phyloP scores from a whole-genome alignment of 345 rosid species.

The Eucalyptus regnans region DNA sequence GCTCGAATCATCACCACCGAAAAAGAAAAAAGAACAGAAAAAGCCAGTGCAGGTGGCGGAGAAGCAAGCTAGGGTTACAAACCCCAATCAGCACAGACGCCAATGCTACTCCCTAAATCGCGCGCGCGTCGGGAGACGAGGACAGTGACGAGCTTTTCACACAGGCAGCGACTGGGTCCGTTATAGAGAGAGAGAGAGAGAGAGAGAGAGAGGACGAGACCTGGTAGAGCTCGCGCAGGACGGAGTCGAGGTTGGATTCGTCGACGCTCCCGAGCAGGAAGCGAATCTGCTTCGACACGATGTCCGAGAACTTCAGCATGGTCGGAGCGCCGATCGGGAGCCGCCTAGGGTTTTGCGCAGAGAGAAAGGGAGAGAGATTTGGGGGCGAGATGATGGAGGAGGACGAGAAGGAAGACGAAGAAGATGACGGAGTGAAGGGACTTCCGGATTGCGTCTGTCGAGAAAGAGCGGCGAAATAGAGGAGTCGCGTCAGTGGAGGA shows the following conservation, averaged over 20 bases:
- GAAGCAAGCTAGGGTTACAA: background rate
- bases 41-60: background rate
- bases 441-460: background rate
- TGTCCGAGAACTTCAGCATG: slow-evolving; percentile 43
- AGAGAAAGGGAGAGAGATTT: background rate
- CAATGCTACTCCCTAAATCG: background rate
- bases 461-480: background rate
- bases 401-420: background rate
- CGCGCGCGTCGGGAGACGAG: background rate
- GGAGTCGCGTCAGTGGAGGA: background rate
- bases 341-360: background rate
- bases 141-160: background rate
- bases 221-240: slow-evolving; percentile 49
- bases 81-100: background rate
- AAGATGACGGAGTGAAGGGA: background rate
- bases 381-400: background rate
- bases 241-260: slow-evolving; percentile 53
- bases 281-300: slow-evolving; percentile 51
- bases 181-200: background rate
- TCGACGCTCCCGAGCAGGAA: slow-evolving; percentile 46
- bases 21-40: background rate
- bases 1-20: background rate
- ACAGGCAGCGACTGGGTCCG: background rate
- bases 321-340: background rate
- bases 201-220: slow-evolving; percentile 6